Base-by-base conservation (phyloP, 1,284 basidiomycete species). In the Chondrostereum purpureum region DNA sequence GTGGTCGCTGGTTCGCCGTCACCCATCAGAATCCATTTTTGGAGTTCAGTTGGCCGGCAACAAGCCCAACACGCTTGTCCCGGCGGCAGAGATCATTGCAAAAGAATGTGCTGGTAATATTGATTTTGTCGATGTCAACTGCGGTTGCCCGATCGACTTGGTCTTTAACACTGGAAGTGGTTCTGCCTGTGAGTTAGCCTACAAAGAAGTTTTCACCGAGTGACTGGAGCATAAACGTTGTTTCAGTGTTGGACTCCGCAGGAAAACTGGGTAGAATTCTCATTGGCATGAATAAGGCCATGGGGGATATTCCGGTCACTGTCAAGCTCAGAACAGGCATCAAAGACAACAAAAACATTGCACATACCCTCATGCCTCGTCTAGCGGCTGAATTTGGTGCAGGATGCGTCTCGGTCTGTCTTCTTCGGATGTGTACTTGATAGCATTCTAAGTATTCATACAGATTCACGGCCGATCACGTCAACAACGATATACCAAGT, bases 121-220 rank as follows among this genome's bases (percentile, higher is more conserved):
- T 20, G 91, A 96, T 60, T 96, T 95, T 58, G 88, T 95, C 10
- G 95, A 99, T 57, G 68, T 98, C 55, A 99, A 99, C 61, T 91
- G 91, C 63, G 95, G 95, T 3, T 98, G 95, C 64, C 95, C 95
- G 2, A 98, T 98, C 54, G 95, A 99, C 64, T 70, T 99, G 39
- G 89, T 99, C 1, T 98, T 93, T 68, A 89, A 89, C 58, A 79
- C 80, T 18, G 93, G 93, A 0, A 92, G 89, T 41, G 93, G 93
- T 0, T 91, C 87, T 50, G 93, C 92, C 10, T 61, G 91, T 89
- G 54, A 44, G 84, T 73, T 43, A 6, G 39, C 33, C 40, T 43
- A 14, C 35, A 60, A 50, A 21, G n/a, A n/a, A n/a, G n/a, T n/a
- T n/a, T n/a, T n/a, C n/a, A n/a, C n/a, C n/a, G n/a, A n/a, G n/a